phyloP scores from a whole-genome alignment of 352 stramenopile genomes.

The Blastocystis sp. region DNA sequence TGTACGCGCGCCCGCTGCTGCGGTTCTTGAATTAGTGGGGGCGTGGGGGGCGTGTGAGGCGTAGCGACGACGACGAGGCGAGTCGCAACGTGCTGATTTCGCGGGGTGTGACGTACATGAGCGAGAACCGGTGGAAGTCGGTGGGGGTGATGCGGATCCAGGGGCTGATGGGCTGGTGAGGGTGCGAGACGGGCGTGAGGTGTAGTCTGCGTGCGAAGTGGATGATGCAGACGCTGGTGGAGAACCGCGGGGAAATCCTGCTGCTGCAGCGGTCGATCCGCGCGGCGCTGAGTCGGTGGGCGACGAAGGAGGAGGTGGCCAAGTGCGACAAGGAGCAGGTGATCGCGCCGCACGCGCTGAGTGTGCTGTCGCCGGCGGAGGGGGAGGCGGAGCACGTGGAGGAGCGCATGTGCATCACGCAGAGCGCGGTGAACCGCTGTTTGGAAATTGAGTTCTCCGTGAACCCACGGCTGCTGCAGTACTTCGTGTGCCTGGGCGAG shows the following conservation, averaged over 20 bases:
- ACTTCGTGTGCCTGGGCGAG: constrained; percentile 18
- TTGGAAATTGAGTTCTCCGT: constrained; percentile 36
- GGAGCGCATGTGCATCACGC: constrained; percentile 32
- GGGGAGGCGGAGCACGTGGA: not conserved
- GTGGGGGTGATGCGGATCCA: constrained; percentile 28
- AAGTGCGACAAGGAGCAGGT: constrained; percentile 12
- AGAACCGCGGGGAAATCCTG: constrained; percentile 10
- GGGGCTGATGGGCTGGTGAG: constrained; percentile 13
- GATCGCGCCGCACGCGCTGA: not conserved
- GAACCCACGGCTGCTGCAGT: not conserved
- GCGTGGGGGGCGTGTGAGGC: not conserved
- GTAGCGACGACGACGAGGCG: constrained; percentile 33
- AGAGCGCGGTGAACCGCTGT: constrained; percentile 36
- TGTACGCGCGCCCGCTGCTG: not conserved
- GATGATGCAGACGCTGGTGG: constrained; percentile 14
- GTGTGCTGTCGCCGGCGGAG: not conserved
- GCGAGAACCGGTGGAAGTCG: constrained; percentile 36
- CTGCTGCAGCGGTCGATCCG: constrained; percentile 31
- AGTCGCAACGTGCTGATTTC: constrained; percentile 16
- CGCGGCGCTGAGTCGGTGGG: not conserved
- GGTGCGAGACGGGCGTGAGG: not conserved
- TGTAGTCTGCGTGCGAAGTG: not conserved
- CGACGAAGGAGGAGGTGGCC: not conserved
- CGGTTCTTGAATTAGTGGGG: constrained; percentile 19
- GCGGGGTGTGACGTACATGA: constrained; percentile 19